Conservation (phyloP, 441 rosid species). For the Pelargonium australe region DNA sequence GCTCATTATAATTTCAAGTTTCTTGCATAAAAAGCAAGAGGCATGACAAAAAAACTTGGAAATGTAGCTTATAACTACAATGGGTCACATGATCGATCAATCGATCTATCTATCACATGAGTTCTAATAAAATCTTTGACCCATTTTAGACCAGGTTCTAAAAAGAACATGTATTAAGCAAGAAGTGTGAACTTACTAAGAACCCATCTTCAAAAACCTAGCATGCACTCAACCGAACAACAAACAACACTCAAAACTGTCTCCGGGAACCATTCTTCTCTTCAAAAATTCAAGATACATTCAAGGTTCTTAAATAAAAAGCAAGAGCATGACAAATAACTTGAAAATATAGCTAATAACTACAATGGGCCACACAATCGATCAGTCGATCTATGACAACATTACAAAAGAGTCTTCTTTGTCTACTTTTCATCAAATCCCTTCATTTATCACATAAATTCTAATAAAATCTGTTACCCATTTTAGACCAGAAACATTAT, state of each 20-base stretch:
- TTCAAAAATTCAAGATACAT: not conserved
- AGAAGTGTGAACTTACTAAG: not conserved
- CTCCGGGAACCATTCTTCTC: not conserved
- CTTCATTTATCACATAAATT: not conserved
- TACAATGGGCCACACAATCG: not conserved
- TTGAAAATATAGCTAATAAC: not conserved
- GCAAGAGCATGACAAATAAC: not conserved
- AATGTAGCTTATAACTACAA: too few species aligned
- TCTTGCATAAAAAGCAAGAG: not conserved
- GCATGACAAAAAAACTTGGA: too few species aligned
- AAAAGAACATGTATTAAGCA: not conserved
- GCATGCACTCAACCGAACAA: not conserved
- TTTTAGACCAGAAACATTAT: not conserved
- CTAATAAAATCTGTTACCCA: not conserved
- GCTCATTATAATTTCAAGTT: not conserved
- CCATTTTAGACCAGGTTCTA: too few species aligned
- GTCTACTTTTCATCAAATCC: not conserved
- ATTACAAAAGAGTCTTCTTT: not conserved
- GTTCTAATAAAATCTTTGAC: not conserved
- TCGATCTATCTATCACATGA: not conserved
- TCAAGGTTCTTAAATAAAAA: not conserved
- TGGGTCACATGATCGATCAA: too few species aligned
- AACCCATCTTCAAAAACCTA: not conserved
- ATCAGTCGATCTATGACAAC: not conserved
- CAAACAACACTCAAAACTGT: not conserved